phyloP scores from a whole-genome alignment of 2,329 filamentous ascomycete species.

The Trichoderma atrobrunneum region DNA sequence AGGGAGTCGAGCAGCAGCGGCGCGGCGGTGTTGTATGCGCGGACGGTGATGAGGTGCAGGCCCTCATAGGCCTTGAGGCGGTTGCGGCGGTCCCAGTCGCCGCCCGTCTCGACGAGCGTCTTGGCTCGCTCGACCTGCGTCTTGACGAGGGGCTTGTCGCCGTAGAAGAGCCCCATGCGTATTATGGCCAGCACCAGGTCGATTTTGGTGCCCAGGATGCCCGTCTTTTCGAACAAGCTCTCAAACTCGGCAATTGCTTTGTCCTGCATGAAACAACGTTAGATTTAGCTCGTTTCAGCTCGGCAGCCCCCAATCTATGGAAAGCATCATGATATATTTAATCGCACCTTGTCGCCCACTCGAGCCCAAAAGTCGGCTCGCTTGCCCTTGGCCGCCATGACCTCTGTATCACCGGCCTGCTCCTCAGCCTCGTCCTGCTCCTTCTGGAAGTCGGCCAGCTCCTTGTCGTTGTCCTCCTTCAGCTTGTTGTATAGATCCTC shows the following conservation, averaged over 20 bases:
- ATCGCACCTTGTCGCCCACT: slow-evolving; percentile 85
- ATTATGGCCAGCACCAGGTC: slow-evolving; percentile 96
- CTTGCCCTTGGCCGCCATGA: slow-evolving; percentile 89
- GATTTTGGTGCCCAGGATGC: slow-evolving; percentile 94
- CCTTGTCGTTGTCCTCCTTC: slow-evolving; percentile 72
- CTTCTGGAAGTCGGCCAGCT: slow-evolving; percentile 74
- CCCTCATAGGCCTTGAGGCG: slow-evolving; percentile 98
- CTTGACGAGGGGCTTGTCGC: slow-evolving; percentile 87
- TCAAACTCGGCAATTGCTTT: slow-evolving; percentile 92
- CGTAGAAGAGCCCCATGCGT: slow-evolving; percentile 92
- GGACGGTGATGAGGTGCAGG: slow-evolving; percentile 85
- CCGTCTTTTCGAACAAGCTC: slow-evolving; percentile 93
- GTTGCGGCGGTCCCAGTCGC: slow-evolving; percentile 98
- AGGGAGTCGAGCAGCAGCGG: slow-evolving; percentile 94
- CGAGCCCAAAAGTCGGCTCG: slow-evolving; percentile 94
- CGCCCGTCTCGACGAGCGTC: slow-evolving; percentile 86
- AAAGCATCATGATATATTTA: background rate
- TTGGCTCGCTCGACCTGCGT: slow-evolving; percentile 90
- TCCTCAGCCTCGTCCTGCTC: slow-evolving; percentile 93
- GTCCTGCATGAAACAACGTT: slow-evolving; percentile 56
- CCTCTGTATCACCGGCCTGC: slow-evolving; percentile 93
- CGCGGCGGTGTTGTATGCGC: slow-evolving; percentile 84
- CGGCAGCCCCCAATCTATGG: background rate
- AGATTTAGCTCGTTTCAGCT: background rate
- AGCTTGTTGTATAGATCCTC: slow-evolving; percentile 79